These are phyloP conservation scores for Pelargonium citronellum DNA, from an alignment of 441 rosid genomes.

Conservation along the genomic window DNA sequence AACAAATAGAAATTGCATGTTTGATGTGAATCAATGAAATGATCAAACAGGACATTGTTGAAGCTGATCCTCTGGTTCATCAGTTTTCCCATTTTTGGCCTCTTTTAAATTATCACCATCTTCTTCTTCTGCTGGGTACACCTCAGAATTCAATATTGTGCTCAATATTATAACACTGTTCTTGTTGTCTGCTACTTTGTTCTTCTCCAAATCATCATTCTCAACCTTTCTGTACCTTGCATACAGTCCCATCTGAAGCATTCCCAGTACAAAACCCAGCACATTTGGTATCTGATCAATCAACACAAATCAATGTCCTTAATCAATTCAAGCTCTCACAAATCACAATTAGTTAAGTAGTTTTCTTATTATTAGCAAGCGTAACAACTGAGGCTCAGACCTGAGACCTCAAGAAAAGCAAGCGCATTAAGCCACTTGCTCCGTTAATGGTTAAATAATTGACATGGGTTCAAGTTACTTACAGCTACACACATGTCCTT, in stretches of 20 bases:
- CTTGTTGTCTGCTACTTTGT: conserved; percentile 1
- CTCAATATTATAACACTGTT: conserved; percentile 27
- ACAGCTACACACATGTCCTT: conserved; percentile 67
- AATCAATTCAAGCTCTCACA: too few relatives aligned
- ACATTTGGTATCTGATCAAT: conserved; percentile 83
- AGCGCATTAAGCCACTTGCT: too few relatives aligned
- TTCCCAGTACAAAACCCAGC: conserved; percentile 61
- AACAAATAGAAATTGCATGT: background rate
- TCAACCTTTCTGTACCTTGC: conserved; percentile 35
- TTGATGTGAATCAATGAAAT: background rate
- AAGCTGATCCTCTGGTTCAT: conserved; percentile 15
- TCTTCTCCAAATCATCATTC: conserved; percentile 16
- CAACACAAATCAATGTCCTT: too few relatives aligned
- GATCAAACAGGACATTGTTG: conserved; percentile 31
- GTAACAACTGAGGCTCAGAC: too few relatives aligned
- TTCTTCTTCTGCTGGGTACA: conserved; percentile 31
- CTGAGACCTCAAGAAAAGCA: too few relatives aligned
- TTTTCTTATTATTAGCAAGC: too few relatives aligned
- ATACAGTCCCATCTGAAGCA: conserved; percentile 65
- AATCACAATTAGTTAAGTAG: too few relatives aligned
- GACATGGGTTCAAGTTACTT: conserved; percentile 23
- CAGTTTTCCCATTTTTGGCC: conserved; percentile 17
- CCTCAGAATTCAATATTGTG: conserved; percentile 41
- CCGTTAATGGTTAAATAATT: too few relatives aligned
- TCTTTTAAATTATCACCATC: conserved; percentile 12